Conservation (phyloP, 2,329 filamentous ascomycete genomes). For the Phialocephala subalpina region DNA sequence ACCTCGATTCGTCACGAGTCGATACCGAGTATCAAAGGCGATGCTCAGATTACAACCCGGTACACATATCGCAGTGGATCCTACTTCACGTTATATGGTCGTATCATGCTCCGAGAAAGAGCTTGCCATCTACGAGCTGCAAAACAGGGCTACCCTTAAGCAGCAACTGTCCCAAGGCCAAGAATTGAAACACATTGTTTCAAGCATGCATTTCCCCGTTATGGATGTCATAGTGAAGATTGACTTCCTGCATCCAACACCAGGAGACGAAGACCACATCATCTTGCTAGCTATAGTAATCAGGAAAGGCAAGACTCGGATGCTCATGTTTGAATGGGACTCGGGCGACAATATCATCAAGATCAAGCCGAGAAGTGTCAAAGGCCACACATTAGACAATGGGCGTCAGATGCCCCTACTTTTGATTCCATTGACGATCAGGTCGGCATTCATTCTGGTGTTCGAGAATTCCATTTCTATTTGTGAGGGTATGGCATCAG, state of each 20-base stretch:
- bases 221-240: conserved; percentile 84
- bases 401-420: conserved; percentile 69
- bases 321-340: conserved; percentile 70
- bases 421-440: conserved; percentile 74
- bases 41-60: conserved; percentile 61
- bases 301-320: conserved; percentile 56
- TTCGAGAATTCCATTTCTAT: conserved; percentile 66
- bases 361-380: conserved; percentile 55
- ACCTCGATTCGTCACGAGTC: conserved; percentile 56
- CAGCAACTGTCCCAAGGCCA: conserved; percentile 54
- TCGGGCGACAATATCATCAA: conserved; percentile 55
- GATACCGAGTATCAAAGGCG: conserved; percentile 60
- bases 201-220: conserved; percentile 47
- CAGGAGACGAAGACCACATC: conserved; percentile 72
- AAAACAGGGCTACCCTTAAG: conserved; percentile 60
- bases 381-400: conserved; percentile 58
- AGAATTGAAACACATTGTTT: conserved; percentile 66
- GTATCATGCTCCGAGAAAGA: conserved; percentile 74
- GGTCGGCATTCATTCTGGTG: conserved; percentile 75
- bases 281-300: conserved; percentile 76
- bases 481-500: conserved; percentile 61
- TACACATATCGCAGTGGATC: conserved; percentile 79
- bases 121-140: conserved; percentile 77
- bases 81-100: conserved; percentile 72
- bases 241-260: conserved; percentile 80